Base-by-base conservation (phyloP, 345 rosid species). In the Toxicodendron radicans region DNA sequence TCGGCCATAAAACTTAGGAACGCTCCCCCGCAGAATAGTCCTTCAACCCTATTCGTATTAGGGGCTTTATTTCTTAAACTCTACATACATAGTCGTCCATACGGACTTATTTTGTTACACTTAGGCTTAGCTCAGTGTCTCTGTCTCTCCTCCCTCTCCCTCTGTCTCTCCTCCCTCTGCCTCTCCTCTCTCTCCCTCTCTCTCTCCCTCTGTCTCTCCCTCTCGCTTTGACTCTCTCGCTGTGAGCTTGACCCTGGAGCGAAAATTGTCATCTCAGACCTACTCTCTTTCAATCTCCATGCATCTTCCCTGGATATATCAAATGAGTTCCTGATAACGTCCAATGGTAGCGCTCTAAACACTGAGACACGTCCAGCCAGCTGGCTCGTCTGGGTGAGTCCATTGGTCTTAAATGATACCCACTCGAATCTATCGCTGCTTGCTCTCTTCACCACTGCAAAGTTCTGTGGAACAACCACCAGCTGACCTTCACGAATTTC, bases 401-500 rank as follows among this genome's bases (percentile, higher is more conserved):
- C 83, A 33, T 77, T 74, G 5, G 85, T 85, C 80, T 78, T 74
- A 81, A 83, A 79, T 53, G 80, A 43, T 10, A 85, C 65, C 82
- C 82, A 85, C 48, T 79, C 83, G 5, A 77, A 61, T 27, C 85
- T 83, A 30, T 73, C 56, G 10, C 49, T 58, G 7, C 78, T 41
- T 21, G 85, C 86, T 73, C 21, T 76, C 73, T 79, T 73, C 53
- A 85, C 27, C 24, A 70, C 80, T 1, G 69, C 83, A 35, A 69
- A 81, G 70, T 68, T 71, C 57, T 85, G 89, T n/a, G 87, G 85
- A 7, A 71, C 71, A 10, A 81, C 74, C 1, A 85, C 9, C 3
- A 85, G 45, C 58, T 85, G 87, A 18, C 87, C 79, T 65, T 73
- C 73, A 43, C n/a, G 60, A n/a, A 85, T 62, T 33, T 69, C 45